Conservation (phyloP, 805 yeast species). For the Teunomyces panamensis region DNA sequence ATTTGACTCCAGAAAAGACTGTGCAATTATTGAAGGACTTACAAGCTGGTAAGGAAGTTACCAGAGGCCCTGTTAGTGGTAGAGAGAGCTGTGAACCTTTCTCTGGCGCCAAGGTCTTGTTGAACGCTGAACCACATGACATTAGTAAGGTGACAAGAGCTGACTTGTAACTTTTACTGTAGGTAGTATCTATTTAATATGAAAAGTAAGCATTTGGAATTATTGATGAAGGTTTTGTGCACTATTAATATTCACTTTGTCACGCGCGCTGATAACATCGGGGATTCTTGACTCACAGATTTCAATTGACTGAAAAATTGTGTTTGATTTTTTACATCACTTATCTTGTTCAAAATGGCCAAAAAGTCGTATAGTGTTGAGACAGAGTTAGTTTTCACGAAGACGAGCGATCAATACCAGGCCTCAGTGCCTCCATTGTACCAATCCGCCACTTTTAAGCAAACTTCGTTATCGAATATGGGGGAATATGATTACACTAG, state of each 20-base stretch:
- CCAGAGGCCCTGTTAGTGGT: slow-evolving; percentile 67
- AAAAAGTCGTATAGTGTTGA: slow-evolving; percentile 51
- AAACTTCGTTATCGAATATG: slow-evolving; percentile 65
- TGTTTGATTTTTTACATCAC: neutral
- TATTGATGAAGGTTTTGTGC: neutral
- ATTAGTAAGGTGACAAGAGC: slow-evolving; percentile 68
- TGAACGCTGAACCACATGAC: slow-evolving; percentile 61
- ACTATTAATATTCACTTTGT: neutral
- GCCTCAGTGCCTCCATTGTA: slow-evolving; percentile 87
- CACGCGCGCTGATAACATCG: slow-evolving; percentile 4
- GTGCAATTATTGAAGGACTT: slow-evolving; percentile 59
- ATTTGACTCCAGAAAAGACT: slow-evolving; percentile 66
- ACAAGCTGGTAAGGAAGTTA: slow-evolving; percentile 58
- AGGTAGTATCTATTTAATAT: slow-evolving; percentile 2
- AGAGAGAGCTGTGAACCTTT: slow-evolving; percentile 77
- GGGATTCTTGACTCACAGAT: slow-evolving; percentile 1
- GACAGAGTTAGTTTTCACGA: slow-evolving; percentile 65
- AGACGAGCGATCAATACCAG: slow-evolving; percentile 64
- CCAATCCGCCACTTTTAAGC: slow-evolving; percentile 94
- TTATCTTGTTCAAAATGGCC: slow-evolving; percentile 3
- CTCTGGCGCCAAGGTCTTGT: slow-evolving; percentile 63
- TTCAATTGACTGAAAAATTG: neutral
- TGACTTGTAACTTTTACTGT: slow-evolving; percentile 46
- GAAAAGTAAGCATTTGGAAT: neutral
- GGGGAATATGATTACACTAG: slow-evolving; percentile 78